phyloP scores from a whole-genome alignment of 2,329 filamentous ascomycete species.

The Colletotrichum trifolii region DNA sequence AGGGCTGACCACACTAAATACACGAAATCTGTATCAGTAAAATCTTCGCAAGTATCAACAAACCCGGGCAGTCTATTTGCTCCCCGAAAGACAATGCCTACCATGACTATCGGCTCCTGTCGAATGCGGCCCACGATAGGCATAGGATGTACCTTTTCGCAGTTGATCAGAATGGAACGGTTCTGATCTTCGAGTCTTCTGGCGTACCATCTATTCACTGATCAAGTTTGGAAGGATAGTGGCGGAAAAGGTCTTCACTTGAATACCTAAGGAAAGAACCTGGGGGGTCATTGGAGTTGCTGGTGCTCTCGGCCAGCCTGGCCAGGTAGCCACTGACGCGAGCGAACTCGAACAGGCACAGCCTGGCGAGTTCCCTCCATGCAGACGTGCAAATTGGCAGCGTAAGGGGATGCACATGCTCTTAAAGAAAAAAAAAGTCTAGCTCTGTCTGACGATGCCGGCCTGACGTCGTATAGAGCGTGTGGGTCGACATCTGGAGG shows the following conservation, averaged over 20 bases:
- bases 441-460: no score
- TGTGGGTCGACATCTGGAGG: no score
- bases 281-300: constrained; percentile 44
- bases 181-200: constrained; percentile 47
- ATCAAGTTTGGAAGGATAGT: constrained; percentile 48
- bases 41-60: constrained; percentile 44
- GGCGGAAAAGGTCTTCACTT: constrained; percentile 46
- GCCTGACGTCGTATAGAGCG: no score
- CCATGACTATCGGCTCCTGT: constrained; percentile 45
- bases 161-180: constrained; percentile 50
- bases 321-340: constrained; percentile 47
- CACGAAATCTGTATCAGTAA: constrained; percentile 48
- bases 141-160: constrained; percentile 52
- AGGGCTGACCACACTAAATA: constrained; percentile 40
- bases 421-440: no score
- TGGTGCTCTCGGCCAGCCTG: constrained; percentile 48
- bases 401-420: no score
- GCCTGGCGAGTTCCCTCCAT: no score
- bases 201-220: constrained; percentile 50
- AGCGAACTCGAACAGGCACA: no score
- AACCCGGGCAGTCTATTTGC: constrained; percentile 45
- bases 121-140: constrained; percentile 48
- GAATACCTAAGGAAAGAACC: constrained; percentile 50
- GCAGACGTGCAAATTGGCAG: no score
- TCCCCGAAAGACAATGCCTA: constrained; percentile 48